Conservation (phyloP, 164 flowering plant genomes). For the Magnolia kwangsiensis region DNA sequence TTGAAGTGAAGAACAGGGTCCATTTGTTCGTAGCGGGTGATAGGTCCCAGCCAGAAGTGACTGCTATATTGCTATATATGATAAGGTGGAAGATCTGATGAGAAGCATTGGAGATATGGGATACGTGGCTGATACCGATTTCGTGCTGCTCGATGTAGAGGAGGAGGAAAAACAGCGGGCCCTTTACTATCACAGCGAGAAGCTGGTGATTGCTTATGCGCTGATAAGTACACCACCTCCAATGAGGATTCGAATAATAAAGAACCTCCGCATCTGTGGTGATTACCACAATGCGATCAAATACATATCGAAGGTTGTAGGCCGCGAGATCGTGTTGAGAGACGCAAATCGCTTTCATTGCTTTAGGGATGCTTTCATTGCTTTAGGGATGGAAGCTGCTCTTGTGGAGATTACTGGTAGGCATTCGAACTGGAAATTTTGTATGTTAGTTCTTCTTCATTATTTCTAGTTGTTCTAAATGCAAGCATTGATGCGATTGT, state of each 20-base stretch:
- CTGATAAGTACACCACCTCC: constrained; percentile 31
- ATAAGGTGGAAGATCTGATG: constrained; percentile 39
- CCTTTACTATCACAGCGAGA: constrained; percentile 46
- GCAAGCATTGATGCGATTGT: no score
- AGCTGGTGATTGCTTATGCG: constrained; percentile 22
- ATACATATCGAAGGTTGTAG: constrained; percentile 30
- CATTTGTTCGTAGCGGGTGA: no score
- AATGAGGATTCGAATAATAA: constrained; percentile 35
- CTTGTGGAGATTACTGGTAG: constrained; percentile 36
- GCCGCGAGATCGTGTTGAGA: constrained; percentile 41
- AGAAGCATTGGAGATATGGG: constrained; percentile 38
- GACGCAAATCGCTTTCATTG: constrained; percentile 42
- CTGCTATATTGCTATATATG: constrained; percentile 37
- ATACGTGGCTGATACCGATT: constrained; percentile 45
- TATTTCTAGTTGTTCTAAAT: no score
- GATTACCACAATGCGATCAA: constrained; percentile 46
- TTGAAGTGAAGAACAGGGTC: no score
- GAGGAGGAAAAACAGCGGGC: constrained; percentile 45
- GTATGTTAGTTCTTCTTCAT: no score
- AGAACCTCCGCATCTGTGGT: constrained; percentile 24
- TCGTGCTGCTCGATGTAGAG: constrained; percentile 35
- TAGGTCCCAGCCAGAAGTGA: constrained; percentile 42
- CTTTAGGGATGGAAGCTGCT: constrained; percentile 39
- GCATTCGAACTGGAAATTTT: no score
- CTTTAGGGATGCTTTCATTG: no score